Percentiles rank a stretch among this genome's conserved stretches.
These are phyloP conservation scores for Kodamaea neixiangensis DNA, from an alignment of 805 yeast species.

Conservation along the genomic window DNA sequence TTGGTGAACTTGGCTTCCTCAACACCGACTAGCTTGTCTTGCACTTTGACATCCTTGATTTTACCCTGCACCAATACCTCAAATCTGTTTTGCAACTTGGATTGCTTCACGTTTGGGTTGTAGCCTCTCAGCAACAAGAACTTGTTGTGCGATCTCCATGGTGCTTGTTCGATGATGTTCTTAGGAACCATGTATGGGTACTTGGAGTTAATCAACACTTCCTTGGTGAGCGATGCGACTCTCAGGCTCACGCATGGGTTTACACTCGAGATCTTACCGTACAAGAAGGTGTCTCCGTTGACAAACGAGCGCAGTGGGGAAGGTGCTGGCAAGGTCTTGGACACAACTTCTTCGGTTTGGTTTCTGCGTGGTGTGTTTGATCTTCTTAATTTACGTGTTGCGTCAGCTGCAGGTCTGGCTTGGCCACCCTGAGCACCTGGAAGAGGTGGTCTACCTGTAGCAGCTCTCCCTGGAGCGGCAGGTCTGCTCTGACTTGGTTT, in stretches of 20 bases:
- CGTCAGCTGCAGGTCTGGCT: neutral
- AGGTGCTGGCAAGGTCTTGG: slow-evolving; percentile 9
- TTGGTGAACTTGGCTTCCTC: slow-evolving; percentile 22
- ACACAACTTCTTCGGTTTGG: neutral
- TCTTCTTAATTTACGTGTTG: neutral
- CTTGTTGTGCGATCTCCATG: slow-evolving; percentile 19
- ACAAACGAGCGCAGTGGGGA: slow-evolving; percentile 22
- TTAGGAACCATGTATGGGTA: slow-evolving; percentile 44
- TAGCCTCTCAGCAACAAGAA: slow-evolving; percentile 36
- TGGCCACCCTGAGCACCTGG: neutral
- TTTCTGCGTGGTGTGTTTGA: too few relatives aligned
- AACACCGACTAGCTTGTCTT: slow-evolving; percentile 7
- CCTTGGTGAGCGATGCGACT: slow-evolving; percentile 43
- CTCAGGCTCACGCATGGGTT: slow-evolving; percentile 31
- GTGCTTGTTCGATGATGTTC: slow-evolving; percentile 25
- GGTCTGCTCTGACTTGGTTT: too few relatives aligned
- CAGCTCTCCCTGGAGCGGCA: too few relatives aligned
- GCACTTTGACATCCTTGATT: slow-evolving; percentile 16
- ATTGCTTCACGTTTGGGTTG: slow-evolving; percentile 24
- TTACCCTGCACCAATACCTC: slow-evolving; percentile 37
- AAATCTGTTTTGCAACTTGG: slow-evolving; percentile 25
- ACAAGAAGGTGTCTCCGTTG: slow-evolving; percentile 32
- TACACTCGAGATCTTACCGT: slow-evolving; percentile 38
- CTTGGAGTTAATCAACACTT: slow-evolving; percentile 37
- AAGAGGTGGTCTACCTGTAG: too few relatives aligned